Base-by-base conservation (phyloP, 2,329 filamentous ascomycete genomes). In the Pseudogymnoascus sp. region DNA sequence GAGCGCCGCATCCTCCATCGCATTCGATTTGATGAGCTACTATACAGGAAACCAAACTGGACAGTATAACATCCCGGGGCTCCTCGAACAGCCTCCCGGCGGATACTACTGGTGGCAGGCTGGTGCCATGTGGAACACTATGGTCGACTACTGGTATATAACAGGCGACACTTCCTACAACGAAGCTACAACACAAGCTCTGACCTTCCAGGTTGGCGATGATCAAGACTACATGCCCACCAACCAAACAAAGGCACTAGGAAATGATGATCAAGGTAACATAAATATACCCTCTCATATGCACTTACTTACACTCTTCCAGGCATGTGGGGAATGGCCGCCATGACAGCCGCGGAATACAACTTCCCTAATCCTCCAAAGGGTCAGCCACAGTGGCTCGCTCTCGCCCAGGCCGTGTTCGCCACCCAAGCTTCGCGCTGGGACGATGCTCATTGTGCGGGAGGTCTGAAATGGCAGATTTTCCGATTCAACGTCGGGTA, bases 381-480 rank as follows among this genome's bases (percentile, higher is more conserved):
- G 0, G 82, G 81, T 63, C 72, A 86, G 61, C 85, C 88, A 0
- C 86, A 88, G 65, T 96, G 89, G 89, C 80, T 95, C n/a, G 85
- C 87, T 5, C 81, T 95, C 61, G 87, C 83, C 0, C 88, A 92
- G 73, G 88, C 88, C 9, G 88, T 91, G 1, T 96, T 93, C 75
- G 91, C 93, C 76, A 86, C 88, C 60, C 91, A 91, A 70, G 85
- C 84, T 1, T 75, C 75, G 18, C 83, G 90, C 21, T 93, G 90
- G 88, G 87, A 95, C 68, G 77, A 75, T 2, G 69, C 75, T 0
- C 80, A 79, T 0, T 96, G 91, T 73, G 79, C 77, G 55, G 91
- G 91, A 59, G 91, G 91, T 8, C 75, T 96, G 67, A 85, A 88
- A 66, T 96, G 92, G 92, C 91, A 96, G 76, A 89, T 96, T 65